A percentile compares a stretch with the other conserved stretches of the same genome.
Conservation (phyloP, 148 eudicot species). For the Chenopodium album region DNA sequence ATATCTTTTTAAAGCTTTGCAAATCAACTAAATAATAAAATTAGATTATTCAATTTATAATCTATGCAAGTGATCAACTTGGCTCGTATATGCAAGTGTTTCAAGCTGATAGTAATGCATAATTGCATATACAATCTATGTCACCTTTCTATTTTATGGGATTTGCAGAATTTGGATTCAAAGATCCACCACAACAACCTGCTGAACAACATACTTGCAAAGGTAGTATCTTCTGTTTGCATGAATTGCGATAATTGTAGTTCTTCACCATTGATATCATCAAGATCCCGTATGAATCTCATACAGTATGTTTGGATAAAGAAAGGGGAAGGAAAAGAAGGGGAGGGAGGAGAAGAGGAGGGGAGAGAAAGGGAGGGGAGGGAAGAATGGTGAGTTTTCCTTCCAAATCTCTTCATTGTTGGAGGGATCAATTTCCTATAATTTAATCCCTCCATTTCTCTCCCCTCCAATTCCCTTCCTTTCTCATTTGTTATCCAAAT, state of each 20-base stretch:
- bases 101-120: background rate
- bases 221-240: conserved; percentile 43
- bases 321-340: too few relatives aligned
- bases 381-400: too few relatives aligned
- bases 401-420: too few relatives aligned
- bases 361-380: too few relatives aligned
- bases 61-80: background rate
- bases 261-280: background rate
- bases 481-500: too few relatives aligned
- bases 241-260: background rate
- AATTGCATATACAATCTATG: background rate
- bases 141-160: conserved; percentile 11
- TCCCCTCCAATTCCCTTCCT: too few relatives aligned
- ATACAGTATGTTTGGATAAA: too few relatives aligned
- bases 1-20: background rate
- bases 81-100: background rate
- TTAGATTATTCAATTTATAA: background rate
- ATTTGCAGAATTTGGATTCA: conserved; percentile 78
- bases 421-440: too few relatives aligned
- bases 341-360: too few relatives aligned
- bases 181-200: conserved; percentile 93
- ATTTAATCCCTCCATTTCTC: too few relatives aligned
- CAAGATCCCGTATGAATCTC: background rate
- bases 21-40: too few relatives aligned
- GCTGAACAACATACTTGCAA: conserved; percentile 88